Percentiles rank a stretch among this genome's conserved stretches.
Evolutionary conservation across 2,329 filamentous ascomycete species (phyloP).

Genomic region (Gyromitra esculenta): DNA sequence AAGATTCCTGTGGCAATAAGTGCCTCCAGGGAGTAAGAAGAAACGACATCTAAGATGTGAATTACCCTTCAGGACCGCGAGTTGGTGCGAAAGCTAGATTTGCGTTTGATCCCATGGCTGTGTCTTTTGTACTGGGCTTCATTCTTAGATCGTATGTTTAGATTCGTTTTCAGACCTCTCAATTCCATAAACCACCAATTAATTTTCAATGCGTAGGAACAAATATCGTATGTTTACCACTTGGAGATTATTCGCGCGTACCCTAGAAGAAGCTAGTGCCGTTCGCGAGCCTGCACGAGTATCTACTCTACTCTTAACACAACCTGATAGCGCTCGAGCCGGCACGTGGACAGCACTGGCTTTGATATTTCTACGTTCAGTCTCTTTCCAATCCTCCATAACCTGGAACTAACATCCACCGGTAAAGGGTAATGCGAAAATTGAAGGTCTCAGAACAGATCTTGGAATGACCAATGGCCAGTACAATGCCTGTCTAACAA

Average conservation of each 20-base stretch:
- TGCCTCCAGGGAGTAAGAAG: not conserved
- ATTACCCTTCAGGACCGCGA: conserved; percentile 67
- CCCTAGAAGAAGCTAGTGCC: not conserved
- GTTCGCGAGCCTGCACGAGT: no score
- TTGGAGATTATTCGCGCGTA: not conserved
- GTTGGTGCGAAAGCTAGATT: conserved; percentile 71
- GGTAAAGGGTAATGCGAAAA: conserved; percentile 64
- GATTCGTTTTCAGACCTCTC: conserved; percentile 31
- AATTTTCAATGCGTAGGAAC: conserved; percentile 32
- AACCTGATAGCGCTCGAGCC: no score
- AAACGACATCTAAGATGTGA: conserved; percentile 26
- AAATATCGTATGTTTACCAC: conserved; percentile 50
- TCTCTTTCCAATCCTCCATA: not conserved
- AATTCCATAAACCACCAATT: conserved; percentile 63
- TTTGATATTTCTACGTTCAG: not conserved
- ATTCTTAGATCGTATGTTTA: conserved; percentile 69
- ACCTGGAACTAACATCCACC: not conserved
- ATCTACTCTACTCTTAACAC: no score
- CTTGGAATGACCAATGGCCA: conserved; percentile 65
- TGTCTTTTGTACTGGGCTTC: conserved; percentile 75
- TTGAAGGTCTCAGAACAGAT: conserved; percentile 67
- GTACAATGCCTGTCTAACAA: conserved; percentile 68
- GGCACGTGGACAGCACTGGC: not conserved
- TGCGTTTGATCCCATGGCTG: conserved; percentile 70
- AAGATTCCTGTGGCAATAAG: conserved; percentile 58